These are phyloP conservation scores for Phytophthora aleatoria DNA, from an alignment of 352 stramenopile genomes.

Conservation along the genomic window DNA sequence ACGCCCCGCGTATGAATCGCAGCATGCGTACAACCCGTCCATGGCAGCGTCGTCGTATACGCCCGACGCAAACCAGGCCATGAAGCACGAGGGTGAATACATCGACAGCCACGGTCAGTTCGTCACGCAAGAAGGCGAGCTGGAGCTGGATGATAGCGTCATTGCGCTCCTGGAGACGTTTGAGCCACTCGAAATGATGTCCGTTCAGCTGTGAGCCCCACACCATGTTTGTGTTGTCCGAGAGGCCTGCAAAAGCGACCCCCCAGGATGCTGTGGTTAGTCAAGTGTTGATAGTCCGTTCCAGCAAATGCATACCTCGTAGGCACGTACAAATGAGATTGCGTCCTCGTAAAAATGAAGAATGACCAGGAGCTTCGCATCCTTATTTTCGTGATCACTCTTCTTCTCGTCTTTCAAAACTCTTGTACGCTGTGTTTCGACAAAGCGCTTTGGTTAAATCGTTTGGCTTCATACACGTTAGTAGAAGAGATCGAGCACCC, in stretches of 20 bases:
- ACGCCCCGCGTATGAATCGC: constrained; percentile 9
- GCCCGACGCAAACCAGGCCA: constrained; percentile 11
- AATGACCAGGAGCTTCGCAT: constrained; percentile 12
- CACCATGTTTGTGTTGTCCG: constrained; percentile 28
- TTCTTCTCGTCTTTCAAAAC: background rate
- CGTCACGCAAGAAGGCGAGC: constrained; percentile 28
- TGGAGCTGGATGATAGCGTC: constrained; percentile 40
- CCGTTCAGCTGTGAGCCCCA: constrained; percentile 22
- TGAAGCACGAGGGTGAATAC: constrained; percentile 24
- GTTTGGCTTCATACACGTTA: background rate
- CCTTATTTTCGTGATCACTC: constrained; percentile 5
- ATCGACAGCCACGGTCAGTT: constrained; percentile 37
- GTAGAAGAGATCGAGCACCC: background rate
- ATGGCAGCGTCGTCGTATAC: constrained; percentile 4
- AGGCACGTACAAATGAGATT: constrained; percentile 35
- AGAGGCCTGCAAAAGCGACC: constrained; percentile 22
- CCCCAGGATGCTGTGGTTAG: constrained; percentile 27
- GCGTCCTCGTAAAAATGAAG: constrained; percentile 35
- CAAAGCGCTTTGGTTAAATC: background rate
- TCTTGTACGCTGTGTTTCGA: background rate
- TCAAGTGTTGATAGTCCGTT: constrained; percentile 36
- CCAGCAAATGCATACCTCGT: constrained; percentile 29
- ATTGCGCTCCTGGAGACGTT: constrained; percentile 45
- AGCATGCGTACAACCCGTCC: constrained; percentile 10
- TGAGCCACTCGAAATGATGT: constrained; percentile 47